phyloP scores from a whole-genome alignment of 2,329 filamentous ascomycete genomes.

The Exserohilum turcica region DNA sequence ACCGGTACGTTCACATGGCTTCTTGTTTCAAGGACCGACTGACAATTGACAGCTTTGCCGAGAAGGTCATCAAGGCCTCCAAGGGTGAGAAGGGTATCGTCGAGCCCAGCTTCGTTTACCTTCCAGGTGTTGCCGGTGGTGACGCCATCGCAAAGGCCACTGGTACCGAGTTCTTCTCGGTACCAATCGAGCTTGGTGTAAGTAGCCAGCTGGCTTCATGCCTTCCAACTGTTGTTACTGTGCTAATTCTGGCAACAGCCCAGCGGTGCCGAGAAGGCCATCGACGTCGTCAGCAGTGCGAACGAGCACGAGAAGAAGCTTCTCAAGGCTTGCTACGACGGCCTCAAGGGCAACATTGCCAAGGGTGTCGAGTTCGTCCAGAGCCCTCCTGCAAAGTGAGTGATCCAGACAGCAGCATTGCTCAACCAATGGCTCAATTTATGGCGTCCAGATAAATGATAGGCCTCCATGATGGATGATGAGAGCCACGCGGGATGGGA shows the following conservation, averaged over 20 bases:
- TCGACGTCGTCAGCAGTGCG: conserved; percentile 76
- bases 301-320: conserved; percentile 90
- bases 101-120: conserved; percentile 95
- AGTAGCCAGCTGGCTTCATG: conserved; percentile 48
- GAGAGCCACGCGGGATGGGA: conserved; percentile 19
- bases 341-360: conserved; percentile 87
- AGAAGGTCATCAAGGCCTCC: conserved; percentile 86
- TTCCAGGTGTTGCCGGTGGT: conserved; percentile 85
- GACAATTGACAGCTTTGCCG: conserved; percentile 68
- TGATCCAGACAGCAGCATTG: neutral
- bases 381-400: conserved; percentile 68
- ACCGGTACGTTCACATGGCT: conserved; percentile 51
- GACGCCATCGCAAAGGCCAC: conserved; percentile 83
- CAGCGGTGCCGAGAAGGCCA: conserved; percentile 83
- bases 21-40: neutral
- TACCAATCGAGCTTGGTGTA: conserved; percentile 94
- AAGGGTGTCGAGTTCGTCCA: conserved; percentile 92
- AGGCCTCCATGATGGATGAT: conserved; percentile 15
- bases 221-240: neutral
- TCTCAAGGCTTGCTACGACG: conserved; percentile 74
- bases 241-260: conserved; percentile 58
- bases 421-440: conserved; percentile 7
- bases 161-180: conserved; percentile 91
- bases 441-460: conserved; percentile 26
- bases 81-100: conserved; percentile 91